These are phyloP conservation scores for Curvularia sp. DNA, from an alignment of 2,329 filamentous ascomycete genomes.

Conservation along the genomic window DNA sequence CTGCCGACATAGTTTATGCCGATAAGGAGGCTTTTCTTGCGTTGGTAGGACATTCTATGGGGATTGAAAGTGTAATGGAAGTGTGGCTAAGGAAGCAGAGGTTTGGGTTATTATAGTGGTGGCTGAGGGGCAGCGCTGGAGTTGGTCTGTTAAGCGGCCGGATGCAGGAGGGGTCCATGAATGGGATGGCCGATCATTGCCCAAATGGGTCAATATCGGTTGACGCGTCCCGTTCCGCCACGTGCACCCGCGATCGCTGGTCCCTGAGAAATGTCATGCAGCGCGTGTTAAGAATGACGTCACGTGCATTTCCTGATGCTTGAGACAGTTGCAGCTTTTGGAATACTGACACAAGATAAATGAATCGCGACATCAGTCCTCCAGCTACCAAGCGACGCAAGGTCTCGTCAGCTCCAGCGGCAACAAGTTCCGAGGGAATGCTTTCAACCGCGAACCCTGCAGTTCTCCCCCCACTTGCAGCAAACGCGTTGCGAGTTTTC, in stretches of 20 bases:
- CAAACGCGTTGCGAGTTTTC: conserved; percentile 48
- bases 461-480: conserved; percentile 9
- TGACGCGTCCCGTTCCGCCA: conserved; percentile 12
- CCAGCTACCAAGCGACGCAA: conserved; percentile 35
- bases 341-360: not conserved
- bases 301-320: not conserved
- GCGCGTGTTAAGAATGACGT: conserved; percentile 14
- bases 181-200: conserved; percentile 27
- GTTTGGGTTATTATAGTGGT: not conserved
- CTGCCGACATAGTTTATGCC: conserved; percentile 61
- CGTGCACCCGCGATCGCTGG: conserved; percentile 6
- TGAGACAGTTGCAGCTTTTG: not conserved
- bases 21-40: conserved; percentile 59
- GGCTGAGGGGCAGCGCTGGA: conserved; percentile 5
- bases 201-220: conserved; percentile 16
- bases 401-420: not conserved
- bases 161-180: conserved; percentile 32
- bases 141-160: conserved; percentile 3
- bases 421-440: not conserved
- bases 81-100: not conserved
- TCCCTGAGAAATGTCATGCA: not conserved
- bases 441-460: conserved; percentile 1
- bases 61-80: not conserved
- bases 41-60: conserved; percentile 28
- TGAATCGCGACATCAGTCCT: conserved; percentile 37